These are phyloP conservation scores for Peribolospora kevripleyi DNA, from an alignment of 768 basidiomycete genomes.

Conservation along the genomic window DNA sequence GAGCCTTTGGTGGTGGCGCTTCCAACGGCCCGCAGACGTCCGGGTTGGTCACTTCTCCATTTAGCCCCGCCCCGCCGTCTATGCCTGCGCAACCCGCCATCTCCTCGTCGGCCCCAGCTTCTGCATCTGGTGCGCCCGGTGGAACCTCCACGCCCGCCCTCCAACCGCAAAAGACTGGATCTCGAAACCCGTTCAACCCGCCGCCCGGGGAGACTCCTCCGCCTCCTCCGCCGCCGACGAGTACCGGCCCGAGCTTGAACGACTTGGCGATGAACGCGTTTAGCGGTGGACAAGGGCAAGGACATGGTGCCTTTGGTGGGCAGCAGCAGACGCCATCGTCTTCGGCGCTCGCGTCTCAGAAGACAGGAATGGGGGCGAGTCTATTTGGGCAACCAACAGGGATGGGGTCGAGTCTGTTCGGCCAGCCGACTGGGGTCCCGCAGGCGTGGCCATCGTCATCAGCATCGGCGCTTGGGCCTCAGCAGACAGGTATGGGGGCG, in stretches of 20 bases:
- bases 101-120: conserved; percentile 34
- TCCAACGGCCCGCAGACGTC: no score
- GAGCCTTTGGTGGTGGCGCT: background rate
- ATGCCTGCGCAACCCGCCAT: conserved; percentile 11
- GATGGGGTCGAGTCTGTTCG: background rate
- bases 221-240: conserved; percentile 32
- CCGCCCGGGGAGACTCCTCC: conserved; percentile 27
- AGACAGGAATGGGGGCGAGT: conserved; percentile 1
- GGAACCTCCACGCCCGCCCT: conserved; percentile 34
- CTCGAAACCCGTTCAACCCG: conserved; percentile 80
- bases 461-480: background rate
- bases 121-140: conserved; percentile 13
- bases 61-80: conserved; percentile 14
- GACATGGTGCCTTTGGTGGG: background rate
- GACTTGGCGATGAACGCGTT: conserved; percentile 40
- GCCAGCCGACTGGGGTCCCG: background rate
- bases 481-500: background rate
- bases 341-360: background rate
- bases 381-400: conserved; percentile 1
- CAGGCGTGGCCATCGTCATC: background rate
- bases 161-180: conserved; percentile 73
- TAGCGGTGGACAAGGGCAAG: conserved; percentile 5
- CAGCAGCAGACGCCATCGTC: conserved; percentile 2
- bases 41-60: conserved; percentile 7
- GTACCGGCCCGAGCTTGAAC: conserved; percentile 54